Conservation (phyloP, 768 basidiomycete genomes). For the Phylloporus rhodoxanthus region DNA sequence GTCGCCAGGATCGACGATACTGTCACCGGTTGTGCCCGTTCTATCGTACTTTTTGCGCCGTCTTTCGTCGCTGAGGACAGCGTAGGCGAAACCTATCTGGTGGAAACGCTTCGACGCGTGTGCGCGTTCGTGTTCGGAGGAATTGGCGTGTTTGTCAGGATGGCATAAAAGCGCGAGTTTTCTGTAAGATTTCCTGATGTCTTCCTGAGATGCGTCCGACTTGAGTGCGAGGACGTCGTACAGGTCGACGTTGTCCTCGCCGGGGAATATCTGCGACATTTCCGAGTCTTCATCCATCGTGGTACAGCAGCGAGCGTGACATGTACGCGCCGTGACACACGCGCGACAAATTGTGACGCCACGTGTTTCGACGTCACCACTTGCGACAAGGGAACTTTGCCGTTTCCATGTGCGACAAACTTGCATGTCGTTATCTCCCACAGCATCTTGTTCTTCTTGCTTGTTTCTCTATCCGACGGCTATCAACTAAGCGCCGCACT, state of each 20-base stretch:
- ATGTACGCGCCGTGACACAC: neutral
- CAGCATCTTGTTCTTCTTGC: neutral
- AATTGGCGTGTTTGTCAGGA: slow-evolving; percentile 80
- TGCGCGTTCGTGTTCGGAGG: slow-evolving; percentile 54
- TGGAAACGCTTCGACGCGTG: slow-evolving; percentile 78
- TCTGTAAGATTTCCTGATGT: slow-evolving; percentile 81
- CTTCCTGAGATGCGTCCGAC: slow-evolving; percentile 50
- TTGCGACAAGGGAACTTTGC: no score
- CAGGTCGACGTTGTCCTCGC: slow-evolving; percentile 63
- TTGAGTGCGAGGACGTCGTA: slow-evolving; percentile 66
- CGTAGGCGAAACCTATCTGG: slow-evolving; percentile 91
- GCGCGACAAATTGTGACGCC: neutral
- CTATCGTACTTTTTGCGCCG: slow-evolving; percentile 72
- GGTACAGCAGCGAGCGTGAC: neutral
- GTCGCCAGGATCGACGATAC: slow-evolving; percentile 61
- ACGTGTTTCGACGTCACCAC: neutral
- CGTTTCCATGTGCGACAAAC: no score
- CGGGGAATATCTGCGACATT: slow-evolving; percentile 71
- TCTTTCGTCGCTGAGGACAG: slow-evolving; percentile 76
- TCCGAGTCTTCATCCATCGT: slow-evolving; percentile 67
- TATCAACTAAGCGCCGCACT: neutral
- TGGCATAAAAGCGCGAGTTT: slow-evolving; percentile 76
- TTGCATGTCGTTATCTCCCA: neutral
- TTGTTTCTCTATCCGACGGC: neutral
- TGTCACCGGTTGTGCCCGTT: slow-evolving; percentile 83